Evolutionary conservation across 78 protist genomes (phyloP), one percentile per base, ranked within the genome.

Genomic region (Emiliania huxleyi): DNA sequence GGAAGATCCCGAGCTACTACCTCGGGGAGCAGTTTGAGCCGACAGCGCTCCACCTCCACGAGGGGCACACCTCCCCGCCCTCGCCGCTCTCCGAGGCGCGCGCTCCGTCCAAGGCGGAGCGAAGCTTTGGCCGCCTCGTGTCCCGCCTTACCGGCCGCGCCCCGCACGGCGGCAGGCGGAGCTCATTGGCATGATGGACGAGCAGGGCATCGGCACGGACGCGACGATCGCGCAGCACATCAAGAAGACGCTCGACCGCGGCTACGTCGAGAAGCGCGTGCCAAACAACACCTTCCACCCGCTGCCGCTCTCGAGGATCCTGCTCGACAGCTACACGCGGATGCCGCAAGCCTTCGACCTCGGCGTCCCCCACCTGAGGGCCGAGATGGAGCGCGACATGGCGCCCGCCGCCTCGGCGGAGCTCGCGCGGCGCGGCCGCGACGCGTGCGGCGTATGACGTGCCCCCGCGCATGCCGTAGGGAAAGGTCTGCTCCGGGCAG

Each of bases 221-320:
- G 99, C 99, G 0, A 99, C 99, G 37, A 99, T 98, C 91, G 99
- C 99, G 22, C 91, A 96, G 94, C 99, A 99, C 96, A 98, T 99
- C 87, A 22, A 95, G 37, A 98, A 87, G 42, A 90, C 98, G 49
- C 90, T 88, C n/a, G 94, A 97, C 25, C 96, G 99, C 19, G 96
- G 44, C 18, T 99, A 98, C 69, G 98, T 77, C 37, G 56, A 23
- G n/a, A 48, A 93, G 77, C 89, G 87, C 44, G 29, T 15, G 62
- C 62, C 29, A 52, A 49, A 3, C 88, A 45, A 89, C 46, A 77
- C 55, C 37, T 97, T 97, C 69, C 12, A 5, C 12, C 97, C 98
- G 45, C 95, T 99, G 1, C 37, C 81, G 38, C 94, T 99, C 29
- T 99, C 99, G 12, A n/a, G 94, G 0, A 97, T 98, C 15, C 96